These are phyloP conservation scores for Orbilia blumenaviensis DNA, from an alignment of 2,329 filamentous ascomycete species.

Conservation along the genomic window DNA sequence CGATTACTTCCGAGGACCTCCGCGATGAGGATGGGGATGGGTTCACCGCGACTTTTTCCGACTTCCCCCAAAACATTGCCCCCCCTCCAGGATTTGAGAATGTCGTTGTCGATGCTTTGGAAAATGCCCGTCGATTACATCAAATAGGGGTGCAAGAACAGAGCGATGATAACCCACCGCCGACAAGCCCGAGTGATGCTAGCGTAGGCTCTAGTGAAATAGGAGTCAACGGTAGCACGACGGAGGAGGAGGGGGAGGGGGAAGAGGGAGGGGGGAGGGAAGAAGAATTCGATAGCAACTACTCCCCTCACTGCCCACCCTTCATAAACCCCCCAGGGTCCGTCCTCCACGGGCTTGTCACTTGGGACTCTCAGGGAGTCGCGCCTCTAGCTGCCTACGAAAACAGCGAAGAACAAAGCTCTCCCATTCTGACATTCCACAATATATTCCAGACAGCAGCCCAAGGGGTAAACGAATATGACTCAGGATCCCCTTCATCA, in stretches of 20 bases:
- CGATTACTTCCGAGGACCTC: slow-evolving; percentile 32
- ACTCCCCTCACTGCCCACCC: slow-evolving; percentile 8
- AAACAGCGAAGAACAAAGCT: not conserved
- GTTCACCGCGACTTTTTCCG: slow-evolving; percentile 57
- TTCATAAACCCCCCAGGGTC: slow-evolving; percentile 35
- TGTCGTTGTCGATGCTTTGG: slow-evolving; percentile 20
- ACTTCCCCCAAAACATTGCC: slow-evolving; percentile 7
- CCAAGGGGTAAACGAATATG: slow-evolving; percentile 61
- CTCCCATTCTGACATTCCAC: slow-evolving; percentile 55
- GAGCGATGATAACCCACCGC: not conserved
- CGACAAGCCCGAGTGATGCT: not conserved
- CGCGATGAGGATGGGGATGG: slow-evolving; percentile 25
- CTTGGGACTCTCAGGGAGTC: not conserved
- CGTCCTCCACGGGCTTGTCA: not conserved
- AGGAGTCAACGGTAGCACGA: slow-evolving; percentile 40
- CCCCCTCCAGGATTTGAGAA: slow-evolving; percentile 51
- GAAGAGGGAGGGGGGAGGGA: not conserved
- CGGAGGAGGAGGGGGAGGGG: slow-evolving; percentile 21
- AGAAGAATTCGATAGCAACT: not conserved
- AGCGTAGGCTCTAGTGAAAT: slow-evolving; percentile 38
- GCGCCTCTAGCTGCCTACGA: not conserved
- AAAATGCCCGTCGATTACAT: slow-evolving; percentile 33
- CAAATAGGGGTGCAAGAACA: slow-evolving; percentile 17
- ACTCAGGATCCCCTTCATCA: slow-evolving; percentile 59
- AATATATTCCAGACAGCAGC: slow-evolving; percentile 60